Percentiles rank a stretch among this genome's conserved stretches.
Conservation (phyloP, 202 grass and related monocot species). For the Miscanthus sacchariflorus region DNA sequence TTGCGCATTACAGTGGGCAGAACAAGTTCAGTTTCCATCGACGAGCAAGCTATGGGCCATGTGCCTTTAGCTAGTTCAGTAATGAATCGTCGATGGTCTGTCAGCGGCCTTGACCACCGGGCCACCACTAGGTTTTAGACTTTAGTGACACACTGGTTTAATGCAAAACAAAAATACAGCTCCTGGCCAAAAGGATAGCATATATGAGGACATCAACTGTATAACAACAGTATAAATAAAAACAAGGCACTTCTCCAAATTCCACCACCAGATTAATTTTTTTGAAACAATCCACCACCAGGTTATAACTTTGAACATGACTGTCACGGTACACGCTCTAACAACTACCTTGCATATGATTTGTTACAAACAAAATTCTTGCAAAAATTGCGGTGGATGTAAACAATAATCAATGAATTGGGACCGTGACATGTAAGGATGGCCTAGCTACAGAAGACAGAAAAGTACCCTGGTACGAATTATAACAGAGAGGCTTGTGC, state of each 20-base stretch:
- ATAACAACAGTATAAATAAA: background rate
- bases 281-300: too few species aligned
- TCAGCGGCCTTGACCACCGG: background rate
- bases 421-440: slow-evolving; percentile 29
- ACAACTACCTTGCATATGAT: background rate
- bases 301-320: background rate
- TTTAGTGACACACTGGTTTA: background rate
- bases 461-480: background rate
- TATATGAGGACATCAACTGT: background rate
- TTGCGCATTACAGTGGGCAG: background rate
- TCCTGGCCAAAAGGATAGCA: background rate
- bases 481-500: slow-evolving; percentile 44
- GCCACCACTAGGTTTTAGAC: background rate
- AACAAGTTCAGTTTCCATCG: background rate
- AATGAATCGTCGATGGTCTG: background rate
- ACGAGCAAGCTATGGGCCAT: background rate
- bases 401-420: slow-evolving; percentile 59
- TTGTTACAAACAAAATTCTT: background rate
- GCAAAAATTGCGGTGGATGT: slow-evolving; percentile 2
- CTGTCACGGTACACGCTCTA: background rate
- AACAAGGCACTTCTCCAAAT: background rate
- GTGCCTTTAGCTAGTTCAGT: background rate
- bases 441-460: slow-evolving; percentile 53
- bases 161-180: background rate
- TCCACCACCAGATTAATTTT: background rate